Evolutionary conservation across 495 filamentous ascomycete species (phyloP), one percentile per base, ranked within the genome.

Genomic region (Penicillium fimorum): DNA sequence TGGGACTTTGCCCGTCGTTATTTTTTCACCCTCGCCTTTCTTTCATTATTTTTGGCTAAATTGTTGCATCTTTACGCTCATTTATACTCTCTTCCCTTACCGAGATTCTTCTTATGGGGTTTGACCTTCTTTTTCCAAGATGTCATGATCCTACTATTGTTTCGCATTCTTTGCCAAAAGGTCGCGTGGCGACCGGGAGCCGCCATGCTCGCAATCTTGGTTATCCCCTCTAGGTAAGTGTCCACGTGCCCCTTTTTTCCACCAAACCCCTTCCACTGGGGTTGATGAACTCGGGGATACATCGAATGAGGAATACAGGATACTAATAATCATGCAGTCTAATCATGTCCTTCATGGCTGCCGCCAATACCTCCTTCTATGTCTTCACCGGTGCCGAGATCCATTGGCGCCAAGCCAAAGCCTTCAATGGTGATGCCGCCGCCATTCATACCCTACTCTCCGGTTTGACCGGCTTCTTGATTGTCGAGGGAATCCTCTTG

Each of bases 111-210:
- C 24, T 42, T 67, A 6, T 76, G 73, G 71, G 70, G 70, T 1
- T 42, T 69, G 18, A 73, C 73, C 4, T 76, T 76, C 50, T 74
- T 72, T 54, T 67, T 67, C 20, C 71, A 76, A 56, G 73, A 76
- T 74, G 68, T 74, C 24, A 52, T 63, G 1, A 49, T 71, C n/a
- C 55, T 72, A 8, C 51, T 76, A 11, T 47, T 74, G 5, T 51
- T 67, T 41, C 71, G 73, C 6, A 64, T 64, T 32, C 47, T 68
- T 41, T 63, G 60, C 12, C 66, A 69, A 32, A 65, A 58, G 47
- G 50, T 67, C 29, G 61, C 57, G 2, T 65, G 61, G 55, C 64
- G 70, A 20, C 53, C 45, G 47, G 46, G 66, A 18, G 61, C 66
- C 38, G 66, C 60, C 11, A 7, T 59, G 15, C 43, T 50, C 5